These are phyloP conservation scores for Diplodia mutila DNA, from an alignment of 2,329 filamentous ascomycete species.

Conservation along the genomic window DNA sequence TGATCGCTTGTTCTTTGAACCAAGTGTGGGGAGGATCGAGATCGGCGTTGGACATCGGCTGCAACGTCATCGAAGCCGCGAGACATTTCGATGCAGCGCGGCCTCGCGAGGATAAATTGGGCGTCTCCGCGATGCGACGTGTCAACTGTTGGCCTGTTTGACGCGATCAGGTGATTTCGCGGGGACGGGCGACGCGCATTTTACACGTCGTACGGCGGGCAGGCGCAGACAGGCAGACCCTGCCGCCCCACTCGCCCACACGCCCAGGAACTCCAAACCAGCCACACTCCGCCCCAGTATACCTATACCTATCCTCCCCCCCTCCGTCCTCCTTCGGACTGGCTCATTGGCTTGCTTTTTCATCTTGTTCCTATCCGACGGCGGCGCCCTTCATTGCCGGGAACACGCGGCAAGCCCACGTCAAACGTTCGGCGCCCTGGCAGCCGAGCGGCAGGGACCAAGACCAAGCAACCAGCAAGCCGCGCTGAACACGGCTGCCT, in stretches of 20 bases:
- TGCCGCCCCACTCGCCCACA: not conserved
- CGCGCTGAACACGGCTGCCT: not conserved
- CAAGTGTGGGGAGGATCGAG: not conserved
- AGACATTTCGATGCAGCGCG: slow-evolving; percentile 2
- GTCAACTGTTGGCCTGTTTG: not conserved
- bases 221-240: not conserved
- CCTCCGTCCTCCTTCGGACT: not conserved
- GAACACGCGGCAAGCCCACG: too few relatives aligned
- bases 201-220: not conserved
- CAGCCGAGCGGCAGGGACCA: not conserved
- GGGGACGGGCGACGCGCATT: not conserved
- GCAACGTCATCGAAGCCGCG: slow-evolving; percentile 5
- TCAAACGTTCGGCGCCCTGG: not conserved
- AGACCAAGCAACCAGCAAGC: not conserved
- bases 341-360: not conserved
- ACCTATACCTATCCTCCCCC: not conserved
- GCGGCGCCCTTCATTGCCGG: not conserved
- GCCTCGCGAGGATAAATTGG: not conserved
- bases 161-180: slow-evolving; percentile 3
- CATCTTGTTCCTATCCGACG: too few relatives aligned
- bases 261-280: too few relatives aligned
- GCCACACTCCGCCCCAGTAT: not conserved
- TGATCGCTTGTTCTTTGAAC: not conserved
- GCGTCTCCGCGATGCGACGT: not conserved
- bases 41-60: not conserved